These are phyloP conservation scores for Linderina pennispora DNA, from an alignment of 192 early-diverging fungal genomes.

Conservation along the genomic window DNA sequence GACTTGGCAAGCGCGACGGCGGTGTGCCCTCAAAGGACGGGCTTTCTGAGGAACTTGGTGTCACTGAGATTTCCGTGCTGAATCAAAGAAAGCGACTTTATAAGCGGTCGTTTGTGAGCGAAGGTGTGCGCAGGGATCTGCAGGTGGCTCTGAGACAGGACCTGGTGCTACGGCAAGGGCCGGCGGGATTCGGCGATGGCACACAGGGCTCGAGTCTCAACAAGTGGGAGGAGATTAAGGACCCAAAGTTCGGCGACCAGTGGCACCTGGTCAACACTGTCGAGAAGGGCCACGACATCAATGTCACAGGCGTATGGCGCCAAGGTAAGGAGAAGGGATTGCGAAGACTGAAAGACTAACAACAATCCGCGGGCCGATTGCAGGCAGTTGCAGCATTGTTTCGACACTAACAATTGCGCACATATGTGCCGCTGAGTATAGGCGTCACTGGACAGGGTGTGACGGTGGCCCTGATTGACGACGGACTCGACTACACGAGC, in stretches of 20 bases:
- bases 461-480: constrained; percentile 90
- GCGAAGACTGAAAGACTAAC: no score
- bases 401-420: no score
- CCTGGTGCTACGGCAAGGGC: no score
- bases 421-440: constrained; percentile 15
- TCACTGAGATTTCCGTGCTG: constrained; percentile 15
- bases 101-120: constrained; percentile 19
- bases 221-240: constrained; percentile 27
- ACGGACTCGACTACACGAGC: constrained; percentile 84
- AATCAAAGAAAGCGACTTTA: constrained; percentile 13
- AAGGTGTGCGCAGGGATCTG: no score
- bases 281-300: constrained; percentile 74
- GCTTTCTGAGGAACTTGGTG: neutral
- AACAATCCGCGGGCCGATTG: no score
- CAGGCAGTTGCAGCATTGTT: no score
- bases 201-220: neutral
- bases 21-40: neutral
- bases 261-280: constrained; percentile 51
- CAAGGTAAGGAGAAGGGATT: constrained; percentile 49
- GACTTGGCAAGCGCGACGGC: neutral
- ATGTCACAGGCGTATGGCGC: constrained; percentile 89
- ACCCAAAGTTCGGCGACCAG: constrained; percentile 43
- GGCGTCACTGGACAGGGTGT: constrained; percentile 80
- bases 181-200: constrained; percentile 10
- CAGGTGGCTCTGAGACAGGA: no score